Percentiles rank a stretch among this genome's conserved stretches.
Conservation (phyloP, 2,329 filamentous ascomycete species). For the Clarireedia monteithiana region DNA sequence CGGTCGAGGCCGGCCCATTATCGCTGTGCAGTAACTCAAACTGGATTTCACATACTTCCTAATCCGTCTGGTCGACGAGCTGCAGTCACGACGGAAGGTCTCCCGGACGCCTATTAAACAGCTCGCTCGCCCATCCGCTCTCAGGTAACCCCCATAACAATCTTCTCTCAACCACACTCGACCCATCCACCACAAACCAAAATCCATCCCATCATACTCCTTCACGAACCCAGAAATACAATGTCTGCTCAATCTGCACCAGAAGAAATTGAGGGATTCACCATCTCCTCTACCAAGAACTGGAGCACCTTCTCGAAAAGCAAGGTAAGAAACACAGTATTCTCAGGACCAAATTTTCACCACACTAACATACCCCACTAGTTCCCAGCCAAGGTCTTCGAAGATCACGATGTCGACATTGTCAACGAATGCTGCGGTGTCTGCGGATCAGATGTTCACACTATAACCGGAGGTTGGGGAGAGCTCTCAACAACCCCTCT, state of each 20-base stretch:
- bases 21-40: too few species aligned
- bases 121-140: too few species aligned
- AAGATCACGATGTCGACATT: constrained; percentile 79
- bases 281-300: constrained; percentile 34
- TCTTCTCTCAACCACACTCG: too few species aligned
- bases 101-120: too few species aligned
- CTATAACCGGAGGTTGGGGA: constrained; percentile 23
- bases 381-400: constrained; percentile 58
- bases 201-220: too few species aligned
- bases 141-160: too few species aligned
- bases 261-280: constrained; percentile 53
- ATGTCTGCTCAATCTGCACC: constrained; percentile 26
- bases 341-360: neutral
- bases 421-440: constrained; percentile 59
- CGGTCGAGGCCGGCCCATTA: too few species aligned
- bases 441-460: constrained; percentile 33
- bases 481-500: constrained; percentile 2
- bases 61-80: too few species aligned
- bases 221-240: neutral
- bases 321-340: constrained; percentile 12
- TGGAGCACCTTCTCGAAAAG: constrained; percentile 22
- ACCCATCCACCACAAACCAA: too few species aligned
- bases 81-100: too few species aligned
- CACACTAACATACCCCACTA: neutral
- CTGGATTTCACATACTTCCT: too few species aligned